Evolutionary conservation across 108 stramenopile genomes (phyloP).

Genomic region (Mediolabrus comicus): DNA sequence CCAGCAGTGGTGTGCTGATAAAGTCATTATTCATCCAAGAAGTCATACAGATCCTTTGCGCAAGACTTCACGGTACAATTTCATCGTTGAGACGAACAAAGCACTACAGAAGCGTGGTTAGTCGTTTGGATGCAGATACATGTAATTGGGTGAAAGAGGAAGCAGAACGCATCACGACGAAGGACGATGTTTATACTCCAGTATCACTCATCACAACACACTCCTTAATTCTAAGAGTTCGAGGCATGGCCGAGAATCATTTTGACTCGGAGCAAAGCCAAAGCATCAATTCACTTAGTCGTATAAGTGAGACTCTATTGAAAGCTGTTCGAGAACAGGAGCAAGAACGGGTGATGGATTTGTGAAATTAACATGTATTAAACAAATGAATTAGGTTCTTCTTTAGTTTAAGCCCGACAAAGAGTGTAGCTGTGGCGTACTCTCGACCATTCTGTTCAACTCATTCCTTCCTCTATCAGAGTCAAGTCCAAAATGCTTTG

Average conservation of each 20-base stretch:
- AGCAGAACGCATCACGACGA: constrained; percentile 42
- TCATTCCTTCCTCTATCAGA: constrained; percentile 14
- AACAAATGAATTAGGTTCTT: constrained; percentile 47
- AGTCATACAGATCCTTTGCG: constrained; percentile 66
- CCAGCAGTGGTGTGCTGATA: constrained; percentile 42
- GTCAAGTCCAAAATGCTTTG: constrained; percentile 10
- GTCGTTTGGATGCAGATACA: constrained; percentile 75
- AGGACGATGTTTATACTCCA: constrained; percentile 10
- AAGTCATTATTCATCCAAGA: constrained; percentile 54
- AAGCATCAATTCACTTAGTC: constrained; percentile 64
- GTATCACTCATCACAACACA: constrained; percentile 62
- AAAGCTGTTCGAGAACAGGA: constrained; percentile 52
- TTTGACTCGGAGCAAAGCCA: constrained; percentile 37
- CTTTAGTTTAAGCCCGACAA: constrained; percentile 23
- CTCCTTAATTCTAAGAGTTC: constrained; percentile 58
- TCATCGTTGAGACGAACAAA: constrained; percentile 40
- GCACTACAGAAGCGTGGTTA: constrained; percentile 57
- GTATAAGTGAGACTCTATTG: constrained; percentile 62
- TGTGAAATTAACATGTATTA: constrained; percentile 1
- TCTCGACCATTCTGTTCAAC: constrained; percentile 7
- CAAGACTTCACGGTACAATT: constrained; percentile 54
- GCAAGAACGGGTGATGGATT: constrained; percentile 13
- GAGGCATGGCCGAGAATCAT: constrained; percentile 54
- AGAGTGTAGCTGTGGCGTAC: constrained; percentile 13
- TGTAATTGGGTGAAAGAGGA: constrained; percentile 69